phyloP scores from a whole-genome alignment of 2,329 filamentous ascomycete genomes.

The Paraphoma chrysanthemicola region DNA sequence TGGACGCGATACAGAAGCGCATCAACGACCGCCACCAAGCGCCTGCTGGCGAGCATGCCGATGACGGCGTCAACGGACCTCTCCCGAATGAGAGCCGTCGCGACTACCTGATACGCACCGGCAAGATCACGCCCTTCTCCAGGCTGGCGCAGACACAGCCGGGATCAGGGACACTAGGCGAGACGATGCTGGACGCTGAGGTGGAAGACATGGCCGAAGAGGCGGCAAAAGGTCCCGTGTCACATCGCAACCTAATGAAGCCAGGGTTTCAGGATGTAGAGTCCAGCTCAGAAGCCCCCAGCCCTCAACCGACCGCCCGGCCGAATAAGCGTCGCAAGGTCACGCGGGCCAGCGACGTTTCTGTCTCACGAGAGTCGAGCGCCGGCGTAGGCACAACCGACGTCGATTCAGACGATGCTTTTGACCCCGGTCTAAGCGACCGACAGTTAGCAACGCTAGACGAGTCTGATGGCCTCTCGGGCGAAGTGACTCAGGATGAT shows the following conservation, averaged over 20 bases:
- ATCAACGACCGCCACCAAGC: conserved; percentile 76
- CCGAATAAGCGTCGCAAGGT: conserved; percentile 51
- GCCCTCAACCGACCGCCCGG: conserved; percentile 34
- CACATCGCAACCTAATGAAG: conserved; percentile 57
- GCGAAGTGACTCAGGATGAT: conserved; percentile 45
- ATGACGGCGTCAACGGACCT: conserved; percentile 62
- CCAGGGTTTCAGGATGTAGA: conserved; percentile 53
- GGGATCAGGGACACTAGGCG: conserved; percentile 73
- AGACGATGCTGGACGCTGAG: conserved; percentile 82
- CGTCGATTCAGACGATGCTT: conserved; percentile 51
- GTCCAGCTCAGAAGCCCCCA: conserved; percentile 38
- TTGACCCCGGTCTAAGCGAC: conserved; percentile 50
- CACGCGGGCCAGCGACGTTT: conserved; percentile 12
- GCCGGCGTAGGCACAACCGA: conserved; percentile 26
- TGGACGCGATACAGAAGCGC: conserved; percentile 79
- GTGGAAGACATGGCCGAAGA: conserved; percentile 67
- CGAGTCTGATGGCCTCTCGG: conserved; percentile 46
- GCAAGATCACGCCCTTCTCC: conserved; percentile 96
- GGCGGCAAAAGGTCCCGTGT: conserved; percentile 45
- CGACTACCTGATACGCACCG: conserved; percentile 91
- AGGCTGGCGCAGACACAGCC: conserved; percentile 72
- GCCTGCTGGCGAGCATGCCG: conserved; percentile 54
- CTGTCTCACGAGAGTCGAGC: conserved; percentile 22
- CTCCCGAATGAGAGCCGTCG: conserved; percentile 82
- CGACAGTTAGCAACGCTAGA: conserved; percentile 46